A percentile compares a stretch with the other conserved stretches of the same genome.
phyloP scores from a whole-genome alignment of 192 early-diverging fungal genomes.

The Backusella sp. region DNA sequence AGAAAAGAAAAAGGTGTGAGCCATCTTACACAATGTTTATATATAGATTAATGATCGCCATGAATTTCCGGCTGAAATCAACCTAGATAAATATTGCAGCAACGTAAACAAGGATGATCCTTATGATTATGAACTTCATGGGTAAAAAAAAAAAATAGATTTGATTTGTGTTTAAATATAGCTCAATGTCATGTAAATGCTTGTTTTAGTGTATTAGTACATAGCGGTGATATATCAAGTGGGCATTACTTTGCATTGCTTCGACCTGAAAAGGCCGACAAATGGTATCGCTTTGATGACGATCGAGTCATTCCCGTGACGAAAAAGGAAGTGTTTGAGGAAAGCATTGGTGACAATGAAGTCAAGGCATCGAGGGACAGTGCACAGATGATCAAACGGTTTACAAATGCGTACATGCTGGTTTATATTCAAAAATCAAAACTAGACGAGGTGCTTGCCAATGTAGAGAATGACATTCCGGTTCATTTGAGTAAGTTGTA shows the following conservation, averaged over 20 bases:
- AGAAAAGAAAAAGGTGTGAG: background rate
- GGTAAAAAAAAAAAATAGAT: slow-evolving; percentile 39
- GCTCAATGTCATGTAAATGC: background rate
- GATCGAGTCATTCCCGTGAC: slow-evolving; percentile 87
- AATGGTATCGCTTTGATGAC: slow-evolving; percentile 96
- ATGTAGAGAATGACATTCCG: slow-evolving; percentile 66
- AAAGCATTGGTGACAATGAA: slow-evolving; percentile 88
- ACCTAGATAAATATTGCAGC: slow-evolving; percentile 80
- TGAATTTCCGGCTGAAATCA: slow-evolving; percentile 87
- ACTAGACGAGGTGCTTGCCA: slow-evolving; percentile 67
- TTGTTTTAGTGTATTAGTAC: slow-evolving; percentile 80
- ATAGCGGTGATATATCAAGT: slow-evolving; percentile 89
- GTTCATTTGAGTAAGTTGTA: slow-evolving; percentile 62
- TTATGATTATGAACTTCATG: slow-evolving; percentile 85
- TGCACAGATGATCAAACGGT: slow-evolving; percentile 67
- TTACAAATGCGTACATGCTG: slow-evolving; percentile 99
- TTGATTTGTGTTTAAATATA: background rate
- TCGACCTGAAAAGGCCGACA: slow-evolving; percentile 74
- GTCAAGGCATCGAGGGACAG: slow-evolving; percentile 13
- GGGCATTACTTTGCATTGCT: slow-evolving; percentile 96
- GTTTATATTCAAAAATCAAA: slow-evolving; percentile 89
- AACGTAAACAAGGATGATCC: slow-evolving; percentile 55
- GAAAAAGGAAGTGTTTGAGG: slow-evolving; percentile 85
- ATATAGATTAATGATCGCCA: slow-evolving; percentile 88
- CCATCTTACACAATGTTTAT: background rate